Conservation (phyloP, 83 land plant species). For the Diphasiastrum complanatum region DNA sequence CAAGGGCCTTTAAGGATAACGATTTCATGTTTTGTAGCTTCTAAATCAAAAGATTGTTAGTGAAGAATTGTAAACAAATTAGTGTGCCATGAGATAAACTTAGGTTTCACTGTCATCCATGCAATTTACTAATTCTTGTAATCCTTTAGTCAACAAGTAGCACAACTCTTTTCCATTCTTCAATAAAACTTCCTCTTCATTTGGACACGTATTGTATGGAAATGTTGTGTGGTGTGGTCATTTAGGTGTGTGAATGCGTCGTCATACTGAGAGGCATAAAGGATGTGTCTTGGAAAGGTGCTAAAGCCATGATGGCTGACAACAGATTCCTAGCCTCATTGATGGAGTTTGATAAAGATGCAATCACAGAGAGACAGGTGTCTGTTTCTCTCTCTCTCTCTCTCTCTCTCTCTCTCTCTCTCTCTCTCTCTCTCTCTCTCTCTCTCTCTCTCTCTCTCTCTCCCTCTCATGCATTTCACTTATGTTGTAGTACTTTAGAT, state of each 20-base stretch:
- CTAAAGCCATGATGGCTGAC: constrained; percentile 45
- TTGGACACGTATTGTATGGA: background rate
- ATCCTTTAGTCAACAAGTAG: background rate
- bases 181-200: background rate
- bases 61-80: too few species aligned
- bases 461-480: too few species aligned
- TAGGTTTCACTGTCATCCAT: too few species aligned
- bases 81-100: too few species aligned
- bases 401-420: too few species aligned
- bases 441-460: too few species aligned
- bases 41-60: too few species aligned
- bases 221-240: background rate
- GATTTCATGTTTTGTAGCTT: too few species aligned
- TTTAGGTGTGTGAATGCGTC: constrained; percentile 38
- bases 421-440: too few species aligned
- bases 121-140: too few species aligned
- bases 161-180: background rate
- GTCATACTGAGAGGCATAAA: constrained; percentile 30
- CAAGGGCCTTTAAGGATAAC: background rate
- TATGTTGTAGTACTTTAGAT: too few species aligned
- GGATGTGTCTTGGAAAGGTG: constrained; percentile 47
- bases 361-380: constrained; percentile 40
- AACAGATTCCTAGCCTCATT: constrained; percentile 35
- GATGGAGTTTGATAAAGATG: constrained; percentile 41
- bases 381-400: too few species aligned